These are phyloP conservation scores for Carex pumila DNA, from an alignment of 176 grass and related monocot genomes.

Conservation along the genomic window DNA sequence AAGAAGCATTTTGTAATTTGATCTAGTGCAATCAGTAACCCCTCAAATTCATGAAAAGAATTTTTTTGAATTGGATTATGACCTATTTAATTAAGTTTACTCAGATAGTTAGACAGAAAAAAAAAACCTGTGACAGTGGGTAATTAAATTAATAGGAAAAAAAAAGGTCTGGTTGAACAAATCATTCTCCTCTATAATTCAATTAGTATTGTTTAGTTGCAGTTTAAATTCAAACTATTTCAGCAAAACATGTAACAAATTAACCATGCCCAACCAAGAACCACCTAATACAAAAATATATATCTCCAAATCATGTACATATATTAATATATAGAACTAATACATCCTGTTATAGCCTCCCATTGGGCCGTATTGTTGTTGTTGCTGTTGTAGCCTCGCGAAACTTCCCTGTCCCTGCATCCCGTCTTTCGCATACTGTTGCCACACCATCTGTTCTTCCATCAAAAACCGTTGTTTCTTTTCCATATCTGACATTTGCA, in stretches of 20 bases:
- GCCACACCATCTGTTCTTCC: constrained; percentile 58
- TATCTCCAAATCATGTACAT: constrained; percentile 1
- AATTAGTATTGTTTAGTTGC: not conserved
- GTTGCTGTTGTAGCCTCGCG: constrained; percentile 35
- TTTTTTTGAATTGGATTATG: too few relatives aligned
- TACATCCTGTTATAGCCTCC: constrained; percentile 19
- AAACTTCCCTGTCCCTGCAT: constrained; percentile 39
- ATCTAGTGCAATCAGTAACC: too few relatives aligned
- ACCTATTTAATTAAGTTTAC: too few relatives aligned
- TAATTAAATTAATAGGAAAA: not conserved
- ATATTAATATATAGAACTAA: constrained; percentile 3
- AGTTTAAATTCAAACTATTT: constrained; percentile 13
- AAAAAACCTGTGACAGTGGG: not conserved
- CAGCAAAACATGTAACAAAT: not conserved
- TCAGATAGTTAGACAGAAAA: too few relatives aligned
- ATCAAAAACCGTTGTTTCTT: constrained; percentile 48
- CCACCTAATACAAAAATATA: not conserved
- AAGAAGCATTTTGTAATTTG: not conserved
- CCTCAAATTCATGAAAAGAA: too few relatives aligned
- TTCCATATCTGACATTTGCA: constrained; percentile 87
- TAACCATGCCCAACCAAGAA: not conserved
- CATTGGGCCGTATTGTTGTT: constrained; percentile 12
- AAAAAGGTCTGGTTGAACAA: not conserved
- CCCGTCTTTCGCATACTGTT: constrained; percentile 43
- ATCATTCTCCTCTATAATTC: constrained; percentile 17